Evolutionary conservation across 345 rosid species (phyloP).

Genomic region (Streptanthus diversifolius): DNA sequence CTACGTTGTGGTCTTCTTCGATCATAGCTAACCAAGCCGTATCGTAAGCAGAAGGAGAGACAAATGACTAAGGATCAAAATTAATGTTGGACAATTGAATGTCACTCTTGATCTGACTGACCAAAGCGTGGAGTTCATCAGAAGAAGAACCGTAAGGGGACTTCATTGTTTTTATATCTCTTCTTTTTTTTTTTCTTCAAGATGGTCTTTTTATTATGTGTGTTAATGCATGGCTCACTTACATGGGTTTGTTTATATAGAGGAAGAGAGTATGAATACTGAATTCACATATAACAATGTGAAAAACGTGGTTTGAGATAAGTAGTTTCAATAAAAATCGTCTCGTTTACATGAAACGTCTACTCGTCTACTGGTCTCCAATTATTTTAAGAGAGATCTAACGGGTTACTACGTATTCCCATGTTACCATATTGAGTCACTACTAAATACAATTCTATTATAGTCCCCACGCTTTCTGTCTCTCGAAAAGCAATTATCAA

Average conservation of each 20-base stretch:
- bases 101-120: slow-evolving; percentile 35
- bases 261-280: background rate
- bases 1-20: slow-evolving; percentile 30
- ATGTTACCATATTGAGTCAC: background rate
- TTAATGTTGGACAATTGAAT: background rate
- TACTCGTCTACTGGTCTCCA: background rate
- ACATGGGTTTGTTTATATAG: slow-evolving; percentile 15
- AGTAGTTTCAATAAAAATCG: background rate
- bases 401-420: background rate
- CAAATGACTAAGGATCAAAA: slow-evolving; percentile 29
- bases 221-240: background rate
- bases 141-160: slow-evolving; percentile 1
- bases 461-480: background rate
- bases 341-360: background rate
- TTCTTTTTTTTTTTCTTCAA: background rate
- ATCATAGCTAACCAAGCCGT: slow-evolving; percentile 64
- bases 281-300: background rate
- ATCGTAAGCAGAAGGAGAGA: slow-evolving; percentile 54
- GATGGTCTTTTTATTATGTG: background rate
- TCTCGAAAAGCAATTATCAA: background rate
- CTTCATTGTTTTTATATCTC: background rate
- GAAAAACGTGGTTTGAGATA: background rate
- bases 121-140: slow-evolving; percentile 25
- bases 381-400: background rate
- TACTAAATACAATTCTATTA: too few species aligned